Evolutionary conservation across 352 stramenopile species (phyloP).

Genomic region (Globisporangium canariense): DNA sequence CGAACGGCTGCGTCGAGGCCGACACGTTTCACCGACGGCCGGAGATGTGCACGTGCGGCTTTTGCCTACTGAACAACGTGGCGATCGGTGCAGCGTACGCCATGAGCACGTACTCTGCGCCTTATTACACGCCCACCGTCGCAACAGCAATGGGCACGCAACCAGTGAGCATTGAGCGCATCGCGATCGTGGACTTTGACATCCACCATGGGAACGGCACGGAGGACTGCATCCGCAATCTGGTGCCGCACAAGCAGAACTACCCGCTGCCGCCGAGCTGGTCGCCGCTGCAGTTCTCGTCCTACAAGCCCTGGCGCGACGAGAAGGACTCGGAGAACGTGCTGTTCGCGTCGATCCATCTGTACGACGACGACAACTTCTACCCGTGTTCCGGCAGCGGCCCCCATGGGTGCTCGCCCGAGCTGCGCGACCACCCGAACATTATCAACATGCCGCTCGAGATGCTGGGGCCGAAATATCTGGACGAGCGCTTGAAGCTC

Average conservation of each 20-base stretch:
- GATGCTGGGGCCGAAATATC: slow-evolving; percentile 44
- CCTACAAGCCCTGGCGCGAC: slow-evolving; percentile 69
- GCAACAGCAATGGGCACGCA: slow-evolving; percentile 10
- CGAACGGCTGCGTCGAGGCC: slow-evolving; percentile 56
- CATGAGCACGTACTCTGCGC: slow-evolving; percentile 40
- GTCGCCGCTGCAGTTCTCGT: slow-evolving; percentile 51
- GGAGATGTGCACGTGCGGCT: slow-evolving; percentile 62
- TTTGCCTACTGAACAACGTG: slow-evolving; percentile 72
- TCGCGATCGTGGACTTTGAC: slow-evolving; percentile 71
- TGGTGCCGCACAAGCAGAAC: slow-evolving; percentile 56
- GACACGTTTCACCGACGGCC: slow-evolving; percentile 47
- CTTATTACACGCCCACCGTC: slow-evolving; percentile 33
- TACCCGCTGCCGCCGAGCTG: slow-evolving; percentile 63
- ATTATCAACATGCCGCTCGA: slow-evolving; percentile 57
- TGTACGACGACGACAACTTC: slow-evolving; percentile 64
- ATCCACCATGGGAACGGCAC: slow-evolving; percentile 69
- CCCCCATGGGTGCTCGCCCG: slow-evolving; percentile 41
- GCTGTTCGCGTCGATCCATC: slow-evolving; percentile 62
- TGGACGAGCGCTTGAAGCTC: slow-evolving; percentile 59
- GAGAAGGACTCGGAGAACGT: slow-evolving; percentile 61
- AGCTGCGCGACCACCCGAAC: slow-evolving; percentile 43
- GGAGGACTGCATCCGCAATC: slow-evolving; percentile 60
- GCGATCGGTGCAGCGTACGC: slow-evolving; percentile 58
- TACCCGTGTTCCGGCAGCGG: slow-evolving; percentile 55
- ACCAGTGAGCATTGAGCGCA: slow-evolving; percentile 26